phyloP scores from a whole-genome alignment of 441 rosid genomes.

The Adansonia rubrostipa region DNA sequence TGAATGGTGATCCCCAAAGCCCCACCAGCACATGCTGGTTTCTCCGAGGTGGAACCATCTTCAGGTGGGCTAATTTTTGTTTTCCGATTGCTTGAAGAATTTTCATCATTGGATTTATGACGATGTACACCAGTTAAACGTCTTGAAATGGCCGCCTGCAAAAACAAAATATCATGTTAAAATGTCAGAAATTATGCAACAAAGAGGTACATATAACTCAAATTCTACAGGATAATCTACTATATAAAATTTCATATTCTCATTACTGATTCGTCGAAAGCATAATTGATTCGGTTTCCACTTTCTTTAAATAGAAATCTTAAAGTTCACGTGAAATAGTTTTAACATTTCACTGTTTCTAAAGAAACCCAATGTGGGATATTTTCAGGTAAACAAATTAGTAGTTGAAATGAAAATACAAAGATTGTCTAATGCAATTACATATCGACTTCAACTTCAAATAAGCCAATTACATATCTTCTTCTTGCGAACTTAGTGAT shows the following conservation, averaged over 20 bases:
- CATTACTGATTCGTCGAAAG: not conserved
- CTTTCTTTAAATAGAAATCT: not conserved
- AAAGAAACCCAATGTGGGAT: not conserved
- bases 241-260: not conserved
- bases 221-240: not conserved
- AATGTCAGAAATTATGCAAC: not conserved
- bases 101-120: slow-evolving; percentile 51
- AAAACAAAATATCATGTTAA: not conserved
- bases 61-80: slow-evolving; percentile 53
- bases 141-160: slow-evolving; percentile 82
- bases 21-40: slow-evolving; percentile 37
- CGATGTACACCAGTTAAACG: slow-evolving; percentile 74
- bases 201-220: not conserved
- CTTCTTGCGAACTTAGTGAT: not conserved
- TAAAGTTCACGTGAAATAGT: not conserved
- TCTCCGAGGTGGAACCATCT: slow-evolving; percentile 38
- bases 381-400: not conserved
- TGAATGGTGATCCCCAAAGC: slow-evolving; percentile 64
- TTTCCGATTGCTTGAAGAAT: slow-evolving; percentile 50
- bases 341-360: not conserved
- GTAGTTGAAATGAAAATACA: not conserved
- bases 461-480: too few relatives aligned
- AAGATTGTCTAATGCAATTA: not conserved
- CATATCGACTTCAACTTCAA: not conserved
- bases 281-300: not conserved